phyloP scores from a whole-genome alignment of 2,329 filamentous ascomycete species.

The Karstenula rhodostoma region DNA sequence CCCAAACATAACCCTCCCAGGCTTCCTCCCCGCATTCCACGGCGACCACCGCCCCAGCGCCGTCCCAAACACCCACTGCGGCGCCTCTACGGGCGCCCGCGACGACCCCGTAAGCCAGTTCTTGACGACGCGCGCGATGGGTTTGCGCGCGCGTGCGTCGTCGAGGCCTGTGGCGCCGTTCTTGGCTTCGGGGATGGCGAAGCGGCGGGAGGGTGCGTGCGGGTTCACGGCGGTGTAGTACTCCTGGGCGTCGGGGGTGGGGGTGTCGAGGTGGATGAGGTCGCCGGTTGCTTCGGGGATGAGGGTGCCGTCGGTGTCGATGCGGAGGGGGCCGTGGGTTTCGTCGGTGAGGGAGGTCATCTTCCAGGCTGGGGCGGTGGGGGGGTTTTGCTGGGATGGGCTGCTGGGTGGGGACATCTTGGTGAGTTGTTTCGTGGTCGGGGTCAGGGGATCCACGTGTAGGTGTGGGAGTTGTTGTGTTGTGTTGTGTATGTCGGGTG shows the following conservation, averaged over 20 bases:
- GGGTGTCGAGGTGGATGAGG: slow-evolving; percentile 19
- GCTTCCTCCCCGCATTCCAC: neutral
- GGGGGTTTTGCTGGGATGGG: neutral
- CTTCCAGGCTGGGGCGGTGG: neutral
- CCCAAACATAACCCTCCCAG: neutral
- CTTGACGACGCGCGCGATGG: neutral
- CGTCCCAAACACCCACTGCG: neutral
- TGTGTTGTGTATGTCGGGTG: neutral
- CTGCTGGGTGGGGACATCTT: neutral
- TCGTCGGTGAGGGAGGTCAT: neutral
- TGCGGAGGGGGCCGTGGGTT: slow-evolving; percentile 8
- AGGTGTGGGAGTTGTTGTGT: neutral
- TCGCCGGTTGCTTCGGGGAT: slow-evolving; percentile 18
- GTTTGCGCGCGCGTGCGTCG: slow-evolving; percentile 14
- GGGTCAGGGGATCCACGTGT: neutral
- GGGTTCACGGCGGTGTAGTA: neutral
- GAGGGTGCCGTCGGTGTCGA: slow-evolving; percentile 17
- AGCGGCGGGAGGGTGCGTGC: neutral
- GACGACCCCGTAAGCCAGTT: slow-evolving; percentile 10
- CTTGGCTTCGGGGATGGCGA: slow-evolving; percentile 18
- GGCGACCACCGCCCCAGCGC: no score
- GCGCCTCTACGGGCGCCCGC: neutral
- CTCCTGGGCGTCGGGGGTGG: slow-evolving; percentile 5
- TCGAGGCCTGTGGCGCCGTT: slow-evolving; percentile 21
- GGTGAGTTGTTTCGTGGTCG: neutral